phyloP scores from a whole-genome alignment of 805 yeast genomes.

The Sugiyamaella smithiae region DNA sequence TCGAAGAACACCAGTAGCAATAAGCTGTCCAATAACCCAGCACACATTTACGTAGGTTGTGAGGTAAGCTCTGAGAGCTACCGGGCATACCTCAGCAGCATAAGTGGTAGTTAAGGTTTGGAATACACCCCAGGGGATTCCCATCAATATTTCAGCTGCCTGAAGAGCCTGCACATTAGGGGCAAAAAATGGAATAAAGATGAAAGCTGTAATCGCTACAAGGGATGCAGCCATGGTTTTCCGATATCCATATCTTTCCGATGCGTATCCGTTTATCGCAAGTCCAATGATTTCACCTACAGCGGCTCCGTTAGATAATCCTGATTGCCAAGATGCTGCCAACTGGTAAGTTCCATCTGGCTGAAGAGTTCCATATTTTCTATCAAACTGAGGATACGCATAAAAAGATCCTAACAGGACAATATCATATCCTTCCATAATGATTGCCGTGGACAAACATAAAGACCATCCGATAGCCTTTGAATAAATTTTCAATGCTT shows the following conservation, averaged over 20 bases:
- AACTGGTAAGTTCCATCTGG: constrained; percentile 17
- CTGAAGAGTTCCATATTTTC: constrained; percentile 33
- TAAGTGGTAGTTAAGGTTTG: constrained; percentile 49
- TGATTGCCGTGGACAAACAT: constrained; percentile 40
- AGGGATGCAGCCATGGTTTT: constrained; percentile 39
- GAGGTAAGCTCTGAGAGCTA: constrained; percentile 46
- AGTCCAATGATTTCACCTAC: constrained; percentile 47
- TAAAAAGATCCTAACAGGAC: constrained; percentile 41
- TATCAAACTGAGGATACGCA: constrained; percentile 44
- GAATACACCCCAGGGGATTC: constrained; percentile 51
- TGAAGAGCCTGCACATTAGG: constrained; percentile 36
- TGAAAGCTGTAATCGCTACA: constrained; percentile 35
- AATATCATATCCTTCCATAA: constrained; percentile 53
- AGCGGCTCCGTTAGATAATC: constrained; percentile 24
- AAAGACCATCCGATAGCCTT: constrained; percentile 47
- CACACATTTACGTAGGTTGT: constrained; percentile 52
- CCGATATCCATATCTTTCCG: constrained; percentile 49
- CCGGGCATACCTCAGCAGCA: constrained; percentile 55
- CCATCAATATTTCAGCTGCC: constrained; percentile 36
- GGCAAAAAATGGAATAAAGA: constrained; percentile 47
- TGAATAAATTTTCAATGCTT: constrained; percentile 38
- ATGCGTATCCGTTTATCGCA: constrained; percentile 42
- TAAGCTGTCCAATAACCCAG: constrained; percentile 56
- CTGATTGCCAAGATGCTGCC: constrained; percentile 41
- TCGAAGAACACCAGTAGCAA: constrained; percentile 51